Evolutionary conservation across 192 early-diverging fungal genomes (phyloP), one percentile per base, ranked within the genome.

Genomic region (Podila epicladia): DNA sequence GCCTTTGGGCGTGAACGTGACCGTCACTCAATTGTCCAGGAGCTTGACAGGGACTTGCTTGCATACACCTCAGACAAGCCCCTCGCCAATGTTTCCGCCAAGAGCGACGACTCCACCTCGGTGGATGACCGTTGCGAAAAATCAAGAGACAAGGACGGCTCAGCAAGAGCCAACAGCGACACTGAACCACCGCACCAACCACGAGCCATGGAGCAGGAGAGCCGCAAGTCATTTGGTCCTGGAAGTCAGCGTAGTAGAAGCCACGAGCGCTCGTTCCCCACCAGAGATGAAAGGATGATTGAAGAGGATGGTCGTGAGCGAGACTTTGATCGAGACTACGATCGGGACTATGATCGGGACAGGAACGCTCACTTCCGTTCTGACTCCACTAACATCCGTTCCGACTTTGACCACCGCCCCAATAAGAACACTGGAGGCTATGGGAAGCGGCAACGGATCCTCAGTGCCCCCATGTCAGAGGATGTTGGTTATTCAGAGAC

Each of bases 31-130:
- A 19, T 37, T 22, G 69, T 55, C 11, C 55, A 72, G 24, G 77
- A 72, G 15, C 37, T 73, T n/a, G 77, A 80, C 45, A 59, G 77
- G 26, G 77, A 80, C 37, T 19, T 73, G 28, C 26, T 69, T 22
- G 62, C 59, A 0, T 80, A 80, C 32, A 62, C 64, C 24, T 28
- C 66, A 5, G 71, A 80, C 49, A 80, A 80, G 45, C n/a, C 65
- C 17, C 59, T 62, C 15, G 11, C 24, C 53, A 24, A 20, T 24
- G 9, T 24, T 24, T 55, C 53, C 53, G 22, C 53, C n/a, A 55
- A 55, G n/a, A 55, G 53, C n/a, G 53, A 55, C 24, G 53, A 55
- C 53, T 55, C 53, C 17, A 26, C 26, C 53, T 55, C 53, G 9
- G 53, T 55, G 8, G 24, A 26, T 22, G 53, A 55, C 8, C 53